Evolutionary conservation across 768 basidiomycete genomes (phyloP).

Genomic region (Terana coerulea): DNA sequence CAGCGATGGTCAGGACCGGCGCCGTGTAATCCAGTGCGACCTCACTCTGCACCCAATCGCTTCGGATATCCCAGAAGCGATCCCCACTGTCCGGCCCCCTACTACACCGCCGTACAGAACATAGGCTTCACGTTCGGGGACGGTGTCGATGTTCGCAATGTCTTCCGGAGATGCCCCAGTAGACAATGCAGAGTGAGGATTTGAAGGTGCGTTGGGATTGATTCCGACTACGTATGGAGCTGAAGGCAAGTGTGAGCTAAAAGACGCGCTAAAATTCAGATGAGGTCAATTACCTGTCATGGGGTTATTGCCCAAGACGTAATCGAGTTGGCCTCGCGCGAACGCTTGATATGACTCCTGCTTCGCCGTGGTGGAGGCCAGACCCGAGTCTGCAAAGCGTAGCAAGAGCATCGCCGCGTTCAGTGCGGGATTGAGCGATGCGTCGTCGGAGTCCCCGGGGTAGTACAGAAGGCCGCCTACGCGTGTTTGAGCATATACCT

Average conservation of each 20-base stretch:
- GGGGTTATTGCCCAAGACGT: constrained; percentile 83
- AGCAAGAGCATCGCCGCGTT: constrained; percentile 83
- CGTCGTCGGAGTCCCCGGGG: constrained; percentile 76
- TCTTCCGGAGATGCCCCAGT: constrained; percentile 66
- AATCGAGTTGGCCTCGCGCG: constrained; percentile 75
- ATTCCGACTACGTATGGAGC: constrained; percentile 84
- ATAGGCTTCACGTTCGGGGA: constrained; percentile 68
- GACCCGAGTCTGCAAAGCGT: constrained; percentile 57
- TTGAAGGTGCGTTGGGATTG: constrained; percentile 87
- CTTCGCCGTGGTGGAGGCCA: constrained; percentile 64
- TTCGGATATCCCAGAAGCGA: constrained; percentile 79
- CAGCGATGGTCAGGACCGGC: constrained; percentile 81
- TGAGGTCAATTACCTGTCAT: constrained; percentile 60
- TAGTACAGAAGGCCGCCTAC: constrained; percentile 83
- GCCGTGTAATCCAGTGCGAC: constrained; percentile 88
- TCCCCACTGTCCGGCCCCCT: constrained; percentile 77
- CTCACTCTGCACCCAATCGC: constrained; percentile 89
- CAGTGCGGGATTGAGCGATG: constrained; percentile 81
- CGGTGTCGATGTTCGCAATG: constrained; percentile 63
- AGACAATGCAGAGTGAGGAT: constrained; percentile 89
- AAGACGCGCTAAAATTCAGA: background rate
- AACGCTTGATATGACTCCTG: constrained; percentile 65
- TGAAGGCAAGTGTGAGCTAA: constrained; percentile 23
- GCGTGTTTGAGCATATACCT: background rate
- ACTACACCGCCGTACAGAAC: constrained; percentile 85